Base-by-base conservation (phyloP, 1,284 basidiomycete species). In the Cryptococcus sp. region DNA sequence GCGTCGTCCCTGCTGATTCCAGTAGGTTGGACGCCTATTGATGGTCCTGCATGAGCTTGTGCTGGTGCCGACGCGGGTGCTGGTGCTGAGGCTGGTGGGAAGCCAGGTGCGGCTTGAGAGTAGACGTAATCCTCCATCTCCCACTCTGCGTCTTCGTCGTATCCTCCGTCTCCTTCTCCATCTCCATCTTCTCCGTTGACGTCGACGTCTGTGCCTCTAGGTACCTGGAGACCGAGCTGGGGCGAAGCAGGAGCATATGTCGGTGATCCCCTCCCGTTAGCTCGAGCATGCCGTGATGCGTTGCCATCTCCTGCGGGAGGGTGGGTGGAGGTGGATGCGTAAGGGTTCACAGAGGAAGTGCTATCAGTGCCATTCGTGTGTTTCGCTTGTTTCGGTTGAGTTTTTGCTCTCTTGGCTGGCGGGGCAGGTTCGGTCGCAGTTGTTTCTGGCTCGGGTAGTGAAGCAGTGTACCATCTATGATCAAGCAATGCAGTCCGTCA, bases 1-100 rank as follows among this genome's bases (percentile, higher is more conserved):
- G 76, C 76, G 25, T 68, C 69, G 39, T 74, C 71, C 7, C 56
- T 47, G 2, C 50, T 51, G 3, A 66, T 48, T 1, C 46, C 48
- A 15, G 60, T 41, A 5, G 60, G 46, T 43, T 68, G 54, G 7
- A 62, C 55, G 2, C 59, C 61, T 17, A 61, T 57, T 6, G 41
- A 50, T 13, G 62, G 62, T 15, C 45, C 49, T 38, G 47, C 19
- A 25, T 23, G 53, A 10, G n/a, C 53, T 19, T 20, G 40, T 23
- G 13, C 53, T 38, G 5, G 22, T 48, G 47, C 19, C 13, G 13
- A 19, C 19, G 49, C 23, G 17, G 49, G 35, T 27, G 49, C 23
- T 30, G 49, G 30, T 35, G 30, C 5, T 4, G 10, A 35, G 7
- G 49, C 23, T 30, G 49, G 30, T 35, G 30, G 30, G 7, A 35